Percentiles rank a stretch among this genome's conserved stretches.
These are phyloP conservation scores for Leccinum longicurvipes DNA, from an alignment of 768 basidiomycete genomes.

Conservation along the genomic window DNA sequence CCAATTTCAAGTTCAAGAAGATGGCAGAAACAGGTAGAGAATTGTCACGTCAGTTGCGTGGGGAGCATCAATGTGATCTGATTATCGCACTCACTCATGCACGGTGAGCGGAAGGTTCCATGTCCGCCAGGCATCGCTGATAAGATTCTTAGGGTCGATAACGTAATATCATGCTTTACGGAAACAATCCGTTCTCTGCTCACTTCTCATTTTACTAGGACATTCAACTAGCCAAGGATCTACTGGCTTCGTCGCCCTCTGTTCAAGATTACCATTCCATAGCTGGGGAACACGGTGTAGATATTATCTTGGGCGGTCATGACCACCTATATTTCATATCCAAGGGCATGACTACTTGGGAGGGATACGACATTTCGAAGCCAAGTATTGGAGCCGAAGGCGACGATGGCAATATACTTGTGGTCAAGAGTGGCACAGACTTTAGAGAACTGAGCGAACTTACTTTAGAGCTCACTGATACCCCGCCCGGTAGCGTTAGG, in stretches of 20 bases:
- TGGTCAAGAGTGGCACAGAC: slow-evolving; percentile 86
- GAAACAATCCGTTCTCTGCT: slow-evolving; percentile 1
- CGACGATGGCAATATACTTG: slow-evolving; percentile 65
- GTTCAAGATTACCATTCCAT: slow-evolving; percentile 44
- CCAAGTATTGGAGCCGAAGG: slow-evolving; percentile 62
- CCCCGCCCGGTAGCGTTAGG: slow-evolving; percentile 62
- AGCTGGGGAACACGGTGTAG: slow-evolving; percentile 65
- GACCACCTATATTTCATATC: slow-evolving; percentile 82
- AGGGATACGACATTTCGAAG: slow-evolving; percentile 52
- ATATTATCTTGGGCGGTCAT: slow-evolving; percentile 84
- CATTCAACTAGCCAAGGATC: slow-evolving; percentile 60
- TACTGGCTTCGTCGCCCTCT: slow-evolving; percentile 57
- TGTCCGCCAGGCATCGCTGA: slow-evolving; percentile 3
- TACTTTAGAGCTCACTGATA: slow-evolving; percentile 54
- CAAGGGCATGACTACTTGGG: slow-evolving; percentile 64
- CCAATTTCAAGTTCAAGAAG: slow-evolving; percentile 69
- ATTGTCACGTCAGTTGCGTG: slow-evolving; percentile 71
- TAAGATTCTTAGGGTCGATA: slow-evolving; percentile 20
- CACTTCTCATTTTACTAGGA: slow-evolving; percentile 45
- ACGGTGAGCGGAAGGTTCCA: slow-evolving; percentile 40
- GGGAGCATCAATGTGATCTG: slow-evolving; percentile 70
- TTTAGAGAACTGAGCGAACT: slow-evolving; percentile 85
- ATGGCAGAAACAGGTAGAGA: slow-evolving; percentile 73
- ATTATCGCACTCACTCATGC: slow-evolving; percentile 86
- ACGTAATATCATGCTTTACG: slow-evolving; percentile 22